Evolutionary conservation across 1,139 yeast species (phyloP), one percentile per base, ranked within the genome.

Genomic region (Meyerozyma elateridarum): DNA sequence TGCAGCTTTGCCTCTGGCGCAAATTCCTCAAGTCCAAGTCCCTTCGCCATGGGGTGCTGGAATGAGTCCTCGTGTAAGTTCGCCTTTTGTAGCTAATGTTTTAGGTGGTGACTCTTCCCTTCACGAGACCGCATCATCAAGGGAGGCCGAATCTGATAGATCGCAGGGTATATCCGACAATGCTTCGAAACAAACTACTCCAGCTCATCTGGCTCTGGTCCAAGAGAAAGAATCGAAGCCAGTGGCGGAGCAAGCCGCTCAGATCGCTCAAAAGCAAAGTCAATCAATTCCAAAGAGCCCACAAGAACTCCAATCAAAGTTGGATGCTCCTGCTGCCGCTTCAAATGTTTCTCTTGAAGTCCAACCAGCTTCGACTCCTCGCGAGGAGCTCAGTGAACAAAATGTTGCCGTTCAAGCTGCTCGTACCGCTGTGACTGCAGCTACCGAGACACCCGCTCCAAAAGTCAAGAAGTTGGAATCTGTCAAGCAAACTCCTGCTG

Each of bases 31-130:
- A 38, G 62, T 64, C 3, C 48, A 61, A n/a, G 70, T 72, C 4
- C 48, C 62, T 33, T 65, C 71, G 1, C 73, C 73, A 4, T 66
- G 73, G 73, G 35, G 55, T 17, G 43, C 64, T 4, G 55, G 59
- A 6, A 48, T 52, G 9, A 38, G 43, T 15, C 64, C 72, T 11
- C 48, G 73, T 20, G 70, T 61, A 11, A 54, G 50, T 36, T 66
- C 73, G 3, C 74, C 74, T 2, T 68, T 67, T 43, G 59, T 59
- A 13, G 55, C 63, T 8, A 29, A 37, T 4, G 26, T n/a, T n/a
- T 43, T 3, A 28, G 32, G 8, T 36, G 33, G 35, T 18, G 34
- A 15, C 33, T 25, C 13, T 35, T 7, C 29, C n/a, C 8, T 17
- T 16, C 25, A 6, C 11, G 25, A n/a, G n/a, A n/a, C n/a, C n/a